Evolutionary conservation across 2,329 filamentous ascomycete species (phyloP).

Genomic region (Calonectria henricotiae): DNA sequence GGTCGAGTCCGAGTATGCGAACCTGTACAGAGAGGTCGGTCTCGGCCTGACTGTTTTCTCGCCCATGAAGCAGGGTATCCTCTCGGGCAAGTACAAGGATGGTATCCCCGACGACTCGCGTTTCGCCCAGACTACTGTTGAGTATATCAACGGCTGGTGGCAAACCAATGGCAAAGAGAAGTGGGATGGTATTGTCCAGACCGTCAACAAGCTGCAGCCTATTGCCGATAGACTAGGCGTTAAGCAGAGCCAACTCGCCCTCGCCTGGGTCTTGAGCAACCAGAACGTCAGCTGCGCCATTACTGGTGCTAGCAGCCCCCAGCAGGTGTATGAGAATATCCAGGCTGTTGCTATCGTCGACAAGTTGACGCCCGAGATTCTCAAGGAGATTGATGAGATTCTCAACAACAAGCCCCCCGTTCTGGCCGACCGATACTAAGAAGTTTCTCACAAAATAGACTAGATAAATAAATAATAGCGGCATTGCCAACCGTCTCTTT

Average conservation of each 20-base stretch:
- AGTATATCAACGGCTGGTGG: conserved; percentile 71
- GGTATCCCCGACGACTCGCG: conserved; percentile 75
- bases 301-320: conserved; percentile 71
- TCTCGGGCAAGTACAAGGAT: conserved; percentile 79
- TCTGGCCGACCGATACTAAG: conserved; percentile 57
- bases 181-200: conserved; percentile 72
- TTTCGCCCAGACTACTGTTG: conserved; percentile 70
- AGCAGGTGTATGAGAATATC: conserved; percentile 75
- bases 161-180: conserved; percentile 67
- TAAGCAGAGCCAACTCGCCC: conserved; percentile 70
- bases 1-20: conserved; percentile 76
- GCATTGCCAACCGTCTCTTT: conserved; percentile 45
- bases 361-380: conserved; percentile 72
- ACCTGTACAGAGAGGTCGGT: conserved; percentile 74
- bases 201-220: conserved; percentile 73
- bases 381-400: conserved; percentile 74
- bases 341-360: conserved; percentile 68
- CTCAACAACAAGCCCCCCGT: conserved; percentile 72
- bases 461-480: conserved; percentile 6
- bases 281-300: conserved; percentile 75
- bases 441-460: neutral
- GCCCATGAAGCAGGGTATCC: conserved; percentile 71
- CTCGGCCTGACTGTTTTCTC: conserved; percentile 77
- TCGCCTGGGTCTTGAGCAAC: conserved; percentile 77
- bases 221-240: conserved; percentile 78